Evolutionary conservation across 306 rosid species (phyloP), one percentile per base, ranked within the genome.

Genomic region (Begonia masoniana): DNA sequence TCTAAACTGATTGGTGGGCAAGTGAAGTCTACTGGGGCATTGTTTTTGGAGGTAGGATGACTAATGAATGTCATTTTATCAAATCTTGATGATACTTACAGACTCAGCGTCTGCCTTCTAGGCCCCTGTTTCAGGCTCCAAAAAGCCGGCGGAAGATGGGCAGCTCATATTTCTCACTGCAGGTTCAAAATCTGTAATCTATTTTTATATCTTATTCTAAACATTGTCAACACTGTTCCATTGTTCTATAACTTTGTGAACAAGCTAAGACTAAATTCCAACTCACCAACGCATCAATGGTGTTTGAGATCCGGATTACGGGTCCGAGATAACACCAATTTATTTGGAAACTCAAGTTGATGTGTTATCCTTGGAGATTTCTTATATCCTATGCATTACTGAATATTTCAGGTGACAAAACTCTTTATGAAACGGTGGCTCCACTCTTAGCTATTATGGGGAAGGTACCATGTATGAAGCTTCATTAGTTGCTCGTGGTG

Each of bases 111-210:
- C 60, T 50, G 62, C 41, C 50, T 60, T 56, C 12, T 62, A 91
- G 99, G 99, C 99, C 69, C 99, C 99, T 42, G 99, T 91, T 71
- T 91, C 99, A 16, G 96, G 96, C 54, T 91, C 96, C 60, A 86
- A 86, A 70, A 83, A 83, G 63, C 94, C 99, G 56, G 99, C 99
- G 57, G 99, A 86, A 73, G 96, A 91, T 68, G 99, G 99, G 10
- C 85, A 83, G 57, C 68, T 91, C 71, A 91, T 91, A 63, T 91
- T 91, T 81, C 99, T 91, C 51, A 75, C 99, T 41, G 99, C 99
- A 75, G 97, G 94, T 78, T 56, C 49, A 62, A 41, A 41, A 55
- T 56, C 39, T 47, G 15, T 48, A 47, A 17, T 63, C 15, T 23
- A 54, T 13, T 62, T 35, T 14, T 17, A 51, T 43, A 31, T 31